phyloP scores from a whole-genome alignment of 83 land plant genomes.

The Diphasiastrum complanatum region DNA sequence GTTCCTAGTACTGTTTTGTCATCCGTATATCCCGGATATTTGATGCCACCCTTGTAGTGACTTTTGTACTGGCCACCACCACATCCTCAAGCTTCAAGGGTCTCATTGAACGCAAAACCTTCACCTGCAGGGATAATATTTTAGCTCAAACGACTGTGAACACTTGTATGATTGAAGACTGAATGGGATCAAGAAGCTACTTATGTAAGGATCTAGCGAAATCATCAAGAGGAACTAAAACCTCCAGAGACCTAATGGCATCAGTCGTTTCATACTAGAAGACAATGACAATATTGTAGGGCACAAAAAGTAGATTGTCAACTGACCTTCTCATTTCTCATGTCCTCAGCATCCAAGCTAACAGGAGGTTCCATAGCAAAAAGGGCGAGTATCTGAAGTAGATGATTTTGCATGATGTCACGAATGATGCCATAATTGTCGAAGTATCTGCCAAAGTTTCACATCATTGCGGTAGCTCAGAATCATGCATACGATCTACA shows the following conservation, averaged over 20 bases:
- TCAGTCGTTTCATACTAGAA: background rate
- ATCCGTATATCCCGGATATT: slow-evolving; percentile 70
- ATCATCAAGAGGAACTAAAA: no score
- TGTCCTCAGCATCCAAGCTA: slow-evolving; percentile 76
- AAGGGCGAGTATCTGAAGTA: slow-evolving; percentile 70
- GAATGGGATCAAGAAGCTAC: no score
- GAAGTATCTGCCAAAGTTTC: no score
- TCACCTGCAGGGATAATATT: no score
- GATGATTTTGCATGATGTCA: slow-evolving; percentile 78
- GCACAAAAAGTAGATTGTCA: background rate
- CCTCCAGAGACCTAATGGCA: background rate
- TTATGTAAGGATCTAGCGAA: no score
- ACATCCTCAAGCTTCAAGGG: slow-evolving; percentile 54
- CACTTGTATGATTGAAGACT: no score
- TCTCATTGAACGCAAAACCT: slow-evolving; percentile 71
- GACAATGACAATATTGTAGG: background rate
- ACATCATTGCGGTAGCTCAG: no score
- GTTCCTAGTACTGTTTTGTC: slow-evolving; percentile 72
- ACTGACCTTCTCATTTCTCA: slow-evolving; percentile 85
- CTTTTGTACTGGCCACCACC: slow-evolving; percentile 79
- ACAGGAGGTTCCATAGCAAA: slow-evolving; percentile 94
- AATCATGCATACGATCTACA: no score
- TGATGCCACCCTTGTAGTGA: slow-evolving; percentile 53
- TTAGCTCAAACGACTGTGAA: no score
- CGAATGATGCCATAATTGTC: no score